Evolutionary conservation across 768 basidiomycete genomes (phyloP), one percentile per base, ranked within the genome.

Genomic region (Tephrocybe sp.): DNA sequence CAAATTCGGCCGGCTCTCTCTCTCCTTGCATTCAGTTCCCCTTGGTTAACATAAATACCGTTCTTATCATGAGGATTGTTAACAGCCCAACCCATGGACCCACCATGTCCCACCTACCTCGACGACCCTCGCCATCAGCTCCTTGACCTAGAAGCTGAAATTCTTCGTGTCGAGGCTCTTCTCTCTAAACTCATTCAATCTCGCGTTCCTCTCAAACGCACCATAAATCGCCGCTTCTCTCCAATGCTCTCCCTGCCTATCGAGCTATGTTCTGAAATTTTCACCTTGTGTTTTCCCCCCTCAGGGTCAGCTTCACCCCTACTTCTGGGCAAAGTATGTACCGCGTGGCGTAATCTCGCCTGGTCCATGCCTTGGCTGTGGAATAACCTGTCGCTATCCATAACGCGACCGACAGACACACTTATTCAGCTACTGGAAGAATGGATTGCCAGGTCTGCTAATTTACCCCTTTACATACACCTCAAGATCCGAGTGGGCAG

Each of bases 281-380:
- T 62, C 16, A 49, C 54, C 10, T 31, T 46, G 41, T 59, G 52
- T 45, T 57, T 53, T 41, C 47, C 54, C 0, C 20, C 51, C 22
- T 17, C 41, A 42, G 35, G 41, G 16, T 46, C 42, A 39, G 43
- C 14, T 2, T 47, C 55, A 9, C 63, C 65, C 9, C 53, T 66
- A 43, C 43, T 46, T 20, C 54, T 66, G 8, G 64, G 64, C 12
- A 51, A 59, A 16, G 62, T 68, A 12, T 68, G 64, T 42, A 57
- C 53, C 13, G 53, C 64, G 22, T 66, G 65, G 65, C 53, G 67
- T 17, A 54, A 61, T 10, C 58, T 65, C 43, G 65, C 63, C 20
- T 65, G 64, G 64, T 55, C 62, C n/a, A 64, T 65, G 49, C 65
- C 67, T 2, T 60, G 54, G 40, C 61, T 68, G 10, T 66, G 67